Base-by-base conservation (phyloP, 306 rosid genomes). In the Begonia loranthoides region DNA sequence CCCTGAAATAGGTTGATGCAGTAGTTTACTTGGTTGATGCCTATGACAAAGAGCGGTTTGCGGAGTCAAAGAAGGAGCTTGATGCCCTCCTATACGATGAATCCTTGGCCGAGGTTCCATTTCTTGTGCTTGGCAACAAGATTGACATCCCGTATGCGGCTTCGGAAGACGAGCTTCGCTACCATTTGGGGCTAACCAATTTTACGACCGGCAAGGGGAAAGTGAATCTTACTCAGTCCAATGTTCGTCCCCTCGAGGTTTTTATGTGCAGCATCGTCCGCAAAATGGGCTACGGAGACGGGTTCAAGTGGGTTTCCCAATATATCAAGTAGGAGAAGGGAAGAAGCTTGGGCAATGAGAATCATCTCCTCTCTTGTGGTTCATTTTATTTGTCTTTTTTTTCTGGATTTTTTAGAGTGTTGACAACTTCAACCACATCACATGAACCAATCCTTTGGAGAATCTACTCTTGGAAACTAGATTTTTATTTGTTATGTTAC, bases 271-370 rank as follows among this genome's bases (percentile, higher is more conserved):
- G 80, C 61, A 74, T 74, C 9, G 80, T 74, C 51, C 76, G 80
- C 40, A 74, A 74, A 70, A 74, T 74, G 80, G 80, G 80, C 9
- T 74, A 74, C 36, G 80, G 80, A n/a, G 80, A 74, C 4, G 80
- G 80, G 34, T 74, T 74, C 80, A 74, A 74, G 61, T 74, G 80
- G 80, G 55, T 70, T 49, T 74, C 80, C 41, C 80, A 74, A 44
- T 74, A 74, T 55, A 68, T 77, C 61, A 77, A 66, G 24, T 74
- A 74, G 80, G 50, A 44, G 58, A 28, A 28, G 36, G 36, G 36
- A 7, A 28, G 44, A 15, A 12, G 49, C 39, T 17, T 55, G 33
- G 52, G 54, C 50, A 58, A 47, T 47, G 47, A 58, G 62, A 51
- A 15, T 47, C 45, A 43, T 45, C 39, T 15, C 13, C 49, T 12